These are phyloP conservation scores for Sporisorium exsertum DNA, from an alignment of 1,284 basidiomycete species.

Conservation along the genomic window DNA sequence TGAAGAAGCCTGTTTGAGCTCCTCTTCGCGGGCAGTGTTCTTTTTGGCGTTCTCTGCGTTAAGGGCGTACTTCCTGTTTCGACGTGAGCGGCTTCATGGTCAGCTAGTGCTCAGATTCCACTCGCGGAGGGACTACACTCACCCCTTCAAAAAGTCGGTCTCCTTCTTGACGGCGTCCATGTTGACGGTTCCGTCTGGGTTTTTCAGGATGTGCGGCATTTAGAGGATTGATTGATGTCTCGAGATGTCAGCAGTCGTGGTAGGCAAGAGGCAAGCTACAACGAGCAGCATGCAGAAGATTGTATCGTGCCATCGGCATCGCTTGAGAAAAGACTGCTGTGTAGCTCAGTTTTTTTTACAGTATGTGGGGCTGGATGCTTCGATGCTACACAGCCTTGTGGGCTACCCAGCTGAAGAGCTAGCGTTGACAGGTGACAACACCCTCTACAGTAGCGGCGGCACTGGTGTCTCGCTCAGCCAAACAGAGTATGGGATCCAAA, in stretches of 20 bases:
- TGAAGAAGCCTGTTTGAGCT: constrained; percentile 9
- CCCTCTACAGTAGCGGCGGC: too few relatives aligned
- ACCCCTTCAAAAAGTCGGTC: constrained; percentile 43
- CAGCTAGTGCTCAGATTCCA: background rate
- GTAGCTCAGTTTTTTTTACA: background rate
- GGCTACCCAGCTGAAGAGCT: background rate
- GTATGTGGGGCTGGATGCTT: background rate
- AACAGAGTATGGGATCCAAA: too few relatives aligned
- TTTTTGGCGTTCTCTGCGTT: constrained; percentile 45
- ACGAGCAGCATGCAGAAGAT: constrained; percentile 1
- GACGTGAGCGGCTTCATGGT: background rate
- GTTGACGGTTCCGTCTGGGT: constrained; percentile 55
- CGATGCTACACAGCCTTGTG: constrained; percentile 1
- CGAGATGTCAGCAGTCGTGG: constrained; percentile 4
- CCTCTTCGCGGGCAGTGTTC: constrained; percentile 31
- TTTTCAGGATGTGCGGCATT: constrained; percentile 45
- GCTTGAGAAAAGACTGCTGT: background rate
- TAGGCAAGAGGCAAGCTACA: constrained; percentile 8
- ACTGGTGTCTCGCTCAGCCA: too few relatives aligned
- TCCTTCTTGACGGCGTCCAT: constrained; percentile 48
- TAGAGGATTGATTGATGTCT: background rate
- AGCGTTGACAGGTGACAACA: background rate
- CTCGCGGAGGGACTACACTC: constrained; percentile 5
- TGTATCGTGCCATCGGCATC: background rate
- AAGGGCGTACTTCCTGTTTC: constrained; percentile 47